Evolutionary conservation across 805 yeast species (phyloP).

Genomic region (Metschnikowia lachancei): DNA sequence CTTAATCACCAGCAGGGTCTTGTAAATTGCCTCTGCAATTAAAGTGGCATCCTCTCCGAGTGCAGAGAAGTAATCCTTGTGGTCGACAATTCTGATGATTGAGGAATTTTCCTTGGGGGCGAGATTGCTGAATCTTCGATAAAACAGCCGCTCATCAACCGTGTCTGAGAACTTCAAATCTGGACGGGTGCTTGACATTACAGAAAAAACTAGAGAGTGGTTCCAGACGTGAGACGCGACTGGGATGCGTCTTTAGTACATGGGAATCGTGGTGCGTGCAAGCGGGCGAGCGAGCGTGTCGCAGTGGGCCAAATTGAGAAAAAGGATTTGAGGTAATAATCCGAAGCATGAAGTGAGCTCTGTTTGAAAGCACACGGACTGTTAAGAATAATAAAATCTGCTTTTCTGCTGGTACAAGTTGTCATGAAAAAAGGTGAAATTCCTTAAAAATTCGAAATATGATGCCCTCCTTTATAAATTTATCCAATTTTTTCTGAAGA

Average conservation of each 20-base stretch:
- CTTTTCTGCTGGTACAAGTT: too few relatives aligned
- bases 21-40: slow-evolving; percentile 81
- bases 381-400: too few relatives aligned
- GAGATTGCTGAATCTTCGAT: slow-evolving; percentile 44
- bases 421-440: not conserved
- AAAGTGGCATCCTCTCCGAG: slow-evolving; percentile 72
- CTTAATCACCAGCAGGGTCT: slow-evolving; percentile 79
- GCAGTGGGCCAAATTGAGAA: not conserved
- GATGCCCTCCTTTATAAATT: too few relatives aligned
- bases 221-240: slow-evolving; percentile 10
- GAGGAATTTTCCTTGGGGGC: slow-evolving; percentile 45
- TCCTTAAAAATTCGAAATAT: too few relatives aligned
- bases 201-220: slow-evolving; percentile 1
- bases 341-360: not conserved
- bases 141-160: slow-evolving; percentile 44
- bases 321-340: not conserved
- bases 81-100: slow-evolving; percentile 71
- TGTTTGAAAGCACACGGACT: not conserved
- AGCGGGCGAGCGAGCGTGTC: not conserved
- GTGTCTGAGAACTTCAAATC: slow-evolving; percentile 41
- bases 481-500: too few relatives aligned
- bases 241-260: slow-evolving; percentile 1
- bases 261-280: slow-evolving; percentile 2
- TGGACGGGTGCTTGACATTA: slow-evolving; percentile 45
- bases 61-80: slow-evolving; percentile 74